Conservation (phyloP, 2,329 filamentous ascomycete species). For the Sporothrix protearum region DNA sequence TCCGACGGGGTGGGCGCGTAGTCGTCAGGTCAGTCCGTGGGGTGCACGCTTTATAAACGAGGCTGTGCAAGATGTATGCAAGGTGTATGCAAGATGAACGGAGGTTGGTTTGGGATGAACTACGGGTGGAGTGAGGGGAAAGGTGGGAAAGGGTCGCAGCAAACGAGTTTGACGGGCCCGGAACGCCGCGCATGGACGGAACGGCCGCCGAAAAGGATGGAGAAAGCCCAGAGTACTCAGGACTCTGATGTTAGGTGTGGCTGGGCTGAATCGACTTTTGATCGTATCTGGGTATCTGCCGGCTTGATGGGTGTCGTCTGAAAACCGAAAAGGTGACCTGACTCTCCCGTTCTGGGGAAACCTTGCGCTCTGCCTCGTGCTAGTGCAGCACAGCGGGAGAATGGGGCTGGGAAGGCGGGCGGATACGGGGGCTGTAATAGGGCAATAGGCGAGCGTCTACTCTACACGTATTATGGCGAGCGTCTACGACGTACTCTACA, state of each 20-base stretch:
- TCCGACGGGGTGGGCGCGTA: no score
- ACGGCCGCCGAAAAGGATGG: background rate
- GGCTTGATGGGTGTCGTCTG: background rate
- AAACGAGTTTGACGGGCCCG: background rate
- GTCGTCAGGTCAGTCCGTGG: no score
- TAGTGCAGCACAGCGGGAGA: background rate
- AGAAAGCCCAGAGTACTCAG: background rate
- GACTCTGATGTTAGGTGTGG: background rate
- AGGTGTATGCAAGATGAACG: no score
- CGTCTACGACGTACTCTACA: no score
- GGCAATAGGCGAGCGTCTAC: background rate
- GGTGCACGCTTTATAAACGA: background rate
- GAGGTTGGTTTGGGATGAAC: background rate
- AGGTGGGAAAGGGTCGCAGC: slow-evolving; percentile 6
- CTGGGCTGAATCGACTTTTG: background rate
- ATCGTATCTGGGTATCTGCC: background rate
- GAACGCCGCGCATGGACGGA: background rate
- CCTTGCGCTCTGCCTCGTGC: slow-evolving; percentile 19
- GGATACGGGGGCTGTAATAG: background rate
- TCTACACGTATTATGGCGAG: no score
- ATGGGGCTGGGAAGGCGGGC: background rate
- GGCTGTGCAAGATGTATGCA: background rate
- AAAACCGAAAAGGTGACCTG: background rate
- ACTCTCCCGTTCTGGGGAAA: background rate
- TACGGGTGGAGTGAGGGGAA: background rate